These are phyloP conservation scores for Botrytis paeoniae DNA, from an alignment of 2,329 filamentous ascomycete species.

Conservation along the genomic window DNA sequence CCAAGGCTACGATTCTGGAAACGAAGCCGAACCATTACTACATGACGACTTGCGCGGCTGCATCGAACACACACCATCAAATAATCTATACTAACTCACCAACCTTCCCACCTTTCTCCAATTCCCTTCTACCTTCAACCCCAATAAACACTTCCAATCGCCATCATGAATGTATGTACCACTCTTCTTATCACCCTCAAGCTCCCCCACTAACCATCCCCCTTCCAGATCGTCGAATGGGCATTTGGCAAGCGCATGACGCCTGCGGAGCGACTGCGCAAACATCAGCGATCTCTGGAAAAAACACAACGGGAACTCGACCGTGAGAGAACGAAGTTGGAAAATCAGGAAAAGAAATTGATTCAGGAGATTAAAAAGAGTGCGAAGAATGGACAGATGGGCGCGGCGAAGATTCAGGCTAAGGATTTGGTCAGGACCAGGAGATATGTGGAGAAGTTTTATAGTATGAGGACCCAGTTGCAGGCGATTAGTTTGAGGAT, in stretches of 20 bases:
- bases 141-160: not conserved
- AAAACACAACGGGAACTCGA: conserved; percentile 97
- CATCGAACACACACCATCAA: conserved; percentile 5
- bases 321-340: conserved; percentile 88
- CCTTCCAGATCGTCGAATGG: conserved; percentile 85
- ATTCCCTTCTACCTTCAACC: no score
- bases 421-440: conserved; percentile 94
- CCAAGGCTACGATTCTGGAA: conserved; percentile 7
- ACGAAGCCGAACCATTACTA: not conserved
- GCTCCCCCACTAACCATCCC: conserved; percentile 4
- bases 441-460: conserved; percentile 97
- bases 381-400: conserved; percentile 96
- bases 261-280: conserved; percentile 83
- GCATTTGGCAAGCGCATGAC: conserved; percentile 99
- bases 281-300: conserved; percentile 94
- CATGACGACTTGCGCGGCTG: conserved; percentile 15
- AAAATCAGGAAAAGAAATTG: conserved; percentile 98
- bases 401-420: conserved; percentile 96
- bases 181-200: not conserved
- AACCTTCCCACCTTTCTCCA: not conserved
- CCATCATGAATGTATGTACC: conserved; percentile 53
- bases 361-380: conserved; percentile 96
- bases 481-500: conserved; percentile 94
- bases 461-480: conserved; percentile 93
- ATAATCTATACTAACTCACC: not conserved